Base-by-base conservation (phyloP, 176 grass and related monocot genomes). In the Cenchrus purpureus region DNA sequence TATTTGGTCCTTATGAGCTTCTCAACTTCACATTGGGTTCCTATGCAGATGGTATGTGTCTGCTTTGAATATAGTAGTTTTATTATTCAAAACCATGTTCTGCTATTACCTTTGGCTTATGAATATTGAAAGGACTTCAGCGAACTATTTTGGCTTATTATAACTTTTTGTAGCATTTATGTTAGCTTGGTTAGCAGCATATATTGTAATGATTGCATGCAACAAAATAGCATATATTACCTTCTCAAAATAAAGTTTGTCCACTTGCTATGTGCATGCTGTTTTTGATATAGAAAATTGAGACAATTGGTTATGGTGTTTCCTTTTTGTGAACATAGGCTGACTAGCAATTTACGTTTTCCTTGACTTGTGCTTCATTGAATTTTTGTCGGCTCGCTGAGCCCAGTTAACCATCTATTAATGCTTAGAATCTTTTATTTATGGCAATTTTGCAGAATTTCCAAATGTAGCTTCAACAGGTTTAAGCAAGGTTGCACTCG, bases 1-100 rank as follows among this genome's bases (percentile, higher is more conserved):
- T 95, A 15, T 98, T 94, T 84, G 97, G 97, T 76, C 97, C 97
- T 74, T 98, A 98, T 81, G 97, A 98, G 78, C 79, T 98, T 84
- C 97, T 98, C 78, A 91, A 94, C 81, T 92, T 98, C 86, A 87
- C 91, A 66, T 34, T 89, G 82, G 91, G 89, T 68, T 93, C 83
- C 54, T 91, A 93, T 82, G 60, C 50, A 73, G 73, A 42, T 79
- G 91, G 93, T 95, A 85, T 79, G 92, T 84, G 88, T 66, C 52
- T 37, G 45, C 8, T 80, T 68, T 44, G 3, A 78, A 73, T 42
- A 17, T 78, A 31, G 31, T 45, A 71, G 6, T 69, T 71, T 7
- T 70, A 71, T 42, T 8, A 59, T 59, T 58, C 14, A 59, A 69
- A 69, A 70, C 1, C 15, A 56, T 44, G 12, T 45, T n/a, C 12